phyloP scores from a whole-genome alignment of 495 filamentous ascomycete species.

The Lindgomyces ingoldianus region DNA sequence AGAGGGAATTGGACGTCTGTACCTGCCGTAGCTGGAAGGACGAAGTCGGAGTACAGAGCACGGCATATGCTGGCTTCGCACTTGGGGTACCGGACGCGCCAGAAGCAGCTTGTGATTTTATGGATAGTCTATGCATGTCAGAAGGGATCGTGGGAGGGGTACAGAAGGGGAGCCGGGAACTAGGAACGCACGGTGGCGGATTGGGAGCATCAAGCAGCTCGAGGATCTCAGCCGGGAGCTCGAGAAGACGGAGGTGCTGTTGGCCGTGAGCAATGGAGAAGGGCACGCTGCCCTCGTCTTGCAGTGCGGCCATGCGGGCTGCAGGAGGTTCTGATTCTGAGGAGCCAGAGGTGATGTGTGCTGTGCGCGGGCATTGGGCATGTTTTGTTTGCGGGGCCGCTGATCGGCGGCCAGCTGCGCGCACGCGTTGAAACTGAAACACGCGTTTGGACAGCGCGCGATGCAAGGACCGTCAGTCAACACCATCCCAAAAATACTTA shows the following conservation, averaged over 20 bases:
- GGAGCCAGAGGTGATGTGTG: too few relatives aligned
- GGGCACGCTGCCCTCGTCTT: slow-evolving; percentile 57
- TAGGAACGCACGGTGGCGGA: slow-evolving; percentile 36
- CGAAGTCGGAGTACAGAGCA: slow-evolving; percentile 68
- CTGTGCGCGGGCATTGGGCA: neutral
- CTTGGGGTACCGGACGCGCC: slow-evolving; percentile 35
- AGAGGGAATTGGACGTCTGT: slow-evolving; percentile 85
- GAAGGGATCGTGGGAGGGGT: neutral
- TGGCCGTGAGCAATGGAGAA: slow-evolving; percentile 63
- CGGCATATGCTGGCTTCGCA: slow-evolving; percentile 59
- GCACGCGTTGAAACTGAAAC: neutral
- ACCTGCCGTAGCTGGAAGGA: slow-evolving; percentile 86
- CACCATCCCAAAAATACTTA: neutral
- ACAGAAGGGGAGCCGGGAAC: neutral
- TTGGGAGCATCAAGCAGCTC: slow-evolving; percentile 52
- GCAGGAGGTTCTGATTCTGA: neutral
- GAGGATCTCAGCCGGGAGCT: slow-evolving; percentile 74
- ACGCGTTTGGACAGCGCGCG: neutral
- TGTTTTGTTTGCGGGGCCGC: slow-evolving; percentile 22
- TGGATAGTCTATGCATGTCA: slow-evolving; percentile 56
- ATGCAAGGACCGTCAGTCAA: slow-evolving; percentile 2
- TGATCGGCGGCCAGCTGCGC: slow-evolving; percentile 7
- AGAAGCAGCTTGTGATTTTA: slow-evolving; percentile 57
- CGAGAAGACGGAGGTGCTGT: slow-evolving; percentile 72
- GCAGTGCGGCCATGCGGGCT: slow-evolving; percentile 58